Evolutionary conservation across 192 early-diverging fungal genomes (phyloP), one percentile per base, ranked within the genome.

Genomic region (Coemansia asiatica): DNA sequence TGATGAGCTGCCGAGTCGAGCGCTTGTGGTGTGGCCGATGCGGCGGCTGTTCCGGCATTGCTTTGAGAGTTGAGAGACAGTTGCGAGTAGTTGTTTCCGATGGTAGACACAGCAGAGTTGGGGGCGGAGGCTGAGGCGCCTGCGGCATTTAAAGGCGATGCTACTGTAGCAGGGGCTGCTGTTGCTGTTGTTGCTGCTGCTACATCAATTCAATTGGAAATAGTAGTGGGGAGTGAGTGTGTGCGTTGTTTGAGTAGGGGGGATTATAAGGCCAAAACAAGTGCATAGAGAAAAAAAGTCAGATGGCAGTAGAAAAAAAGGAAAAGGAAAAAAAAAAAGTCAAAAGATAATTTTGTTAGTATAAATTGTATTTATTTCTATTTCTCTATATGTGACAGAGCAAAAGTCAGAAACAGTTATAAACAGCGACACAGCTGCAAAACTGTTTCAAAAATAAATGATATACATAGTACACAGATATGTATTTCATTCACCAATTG

Each of bases 81-180:
- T 40, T 71, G 68, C 27, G 61, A 56, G 35, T 31, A 61, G 25
- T 47, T 49, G 27, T 62, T 71, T 29, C 60, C 56, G 28, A 66
- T 67, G 28, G 68, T 66, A 9, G 68, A 70, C 9, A 56, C 54
- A 18, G 69, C 51, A 23, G 66, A 67, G 50, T 67, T 67, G 22
- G 66, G 48, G 66, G 66, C 57, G 56, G 66, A 59, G 66, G 66
- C 66, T 60, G 66, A 67, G 46, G 66, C 49, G 40, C 55, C 66
- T 58, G 66, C 66, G 27, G 47, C 46, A 36, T 38, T 60, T 25
- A 57, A 35, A 22, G 50, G 48, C 66, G 58, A 53, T 49, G 31
- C 66, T 67, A 60, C 66, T 60, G 66, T 67, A 25, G 57, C 66
- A 38, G 57, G 31, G 57, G 66, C 56, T 15, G 46, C 57, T 31